Base-by-base conservation (phyloP, 371 early-diverging fungal species). In the Syncephalastrum sp. region DNA sequence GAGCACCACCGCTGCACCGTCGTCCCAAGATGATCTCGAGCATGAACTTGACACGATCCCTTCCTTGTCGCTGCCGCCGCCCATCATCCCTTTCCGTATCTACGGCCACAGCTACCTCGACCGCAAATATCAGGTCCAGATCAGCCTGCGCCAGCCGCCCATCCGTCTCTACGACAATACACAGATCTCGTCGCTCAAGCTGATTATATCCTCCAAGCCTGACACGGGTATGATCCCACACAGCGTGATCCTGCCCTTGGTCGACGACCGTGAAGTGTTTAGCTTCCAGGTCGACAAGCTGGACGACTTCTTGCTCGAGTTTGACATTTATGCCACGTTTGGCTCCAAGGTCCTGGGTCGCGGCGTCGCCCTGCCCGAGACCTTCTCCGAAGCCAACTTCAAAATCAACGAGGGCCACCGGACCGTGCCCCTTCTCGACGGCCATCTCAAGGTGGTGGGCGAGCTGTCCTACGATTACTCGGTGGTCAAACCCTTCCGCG, bases 21-120 rank as follows among this genome's bases (percentile, higher is more conserved):
- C 53, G 14, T 17, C 61, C 55, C 12, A 59, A 50, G n/a, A 29
- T 0, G 61, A 57, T 13, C 60, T 65, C 12, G 69, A 66, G 7
- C 54, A 81, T 21, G 88, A 90, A 60, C 47, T 93, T 29, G 93
- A 93, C 53, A 75, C 74, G 2, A 88, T 96, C 19, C 96, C 96
- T 3, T 88, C 91, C 5, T 72, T 96, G 8, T 87, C 87, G 4
- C 71, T 97, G 24, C 98, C 98, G 4, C 98, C 98, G 15, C 98
- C 98, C 8, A 92, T 98, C 50, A 91, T 98, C 41, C 97, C 98
- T 1, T 92, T 96, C 82, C 83, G 96, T 19, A 93, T 94, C 52
- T 95, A 96, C 66, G 97, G 97, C 16, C 96, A 97, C 81, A 93
- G 91, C 64, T 96, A 93, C 60, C 72, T 96, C 13, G 94, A 94